Evolutionary conservation across 116 monocot genomes (phyloP).

Genomic region (Cymodocea nodosa): DNA sequence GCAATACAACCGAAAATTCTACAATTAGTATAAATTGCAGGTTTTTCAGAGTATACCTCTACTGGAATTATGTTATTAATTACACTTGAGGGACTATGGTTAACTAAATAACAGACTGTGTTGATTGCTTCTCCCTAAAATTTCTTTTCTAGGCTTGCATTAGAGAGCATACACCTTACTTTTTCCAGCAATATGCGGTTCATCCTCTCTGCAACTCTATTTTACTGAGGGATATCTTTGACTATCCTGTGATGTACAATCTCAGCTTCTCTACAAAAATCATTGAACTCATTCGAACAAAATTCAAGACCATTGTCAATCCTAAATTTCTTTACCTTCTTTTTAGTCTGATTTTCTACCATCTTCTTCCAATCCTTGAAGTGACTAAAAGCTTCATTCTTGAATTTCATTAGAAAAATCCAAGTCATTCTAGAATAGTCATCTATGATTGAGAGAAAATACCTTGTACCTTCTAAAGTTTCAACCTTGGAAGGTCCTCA

Average conservation of each 20-base stretch:
- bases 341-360: conserved; percentile 2
- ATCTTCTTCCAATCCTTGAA: conserved; percentile 13
- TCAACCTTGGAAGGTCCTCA: conserved; percentile 1
- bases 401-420: too few relatives aligned
- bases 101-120: conserved; percentile 1
- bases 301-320: conserved; percentile 18
- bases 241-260: neutral
- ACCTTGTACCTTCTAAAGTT: neutral
- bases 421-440: conserved; percentile 16
- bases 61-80: conserved; percentile 4
- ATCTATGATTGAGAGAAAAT: conserved; percentile 11
- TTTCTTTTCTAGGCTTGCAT: neutral
- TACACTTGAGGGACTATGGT: neutral
- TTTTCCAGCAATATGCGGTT: conserved; percentile 6
- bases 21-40: conserved; percentile 2
- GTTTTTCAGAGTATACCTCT: conserved; percentile 6
- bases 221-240: conserved; percentile 3
- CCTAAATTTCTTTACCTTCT: conserved; percentile 5
- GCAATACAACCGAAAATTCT: conserved; percentile 8
- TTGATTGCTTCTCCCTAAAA: conserved; percentile 9
- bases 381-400: neutral
- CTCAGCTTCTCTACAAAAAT: conserved; percentile 6
- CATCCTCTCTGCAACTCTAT: conserved; percentile 8
- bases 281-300: conserved; percentile 6
- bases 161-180: conserved; percentile 1